Percentiles rank a stretch among this genome's conserved stretches.
phyloP scores from a whole-genome alignment of 768 basidiomycete species.

The Fomitopsis pulvina region DNA sequence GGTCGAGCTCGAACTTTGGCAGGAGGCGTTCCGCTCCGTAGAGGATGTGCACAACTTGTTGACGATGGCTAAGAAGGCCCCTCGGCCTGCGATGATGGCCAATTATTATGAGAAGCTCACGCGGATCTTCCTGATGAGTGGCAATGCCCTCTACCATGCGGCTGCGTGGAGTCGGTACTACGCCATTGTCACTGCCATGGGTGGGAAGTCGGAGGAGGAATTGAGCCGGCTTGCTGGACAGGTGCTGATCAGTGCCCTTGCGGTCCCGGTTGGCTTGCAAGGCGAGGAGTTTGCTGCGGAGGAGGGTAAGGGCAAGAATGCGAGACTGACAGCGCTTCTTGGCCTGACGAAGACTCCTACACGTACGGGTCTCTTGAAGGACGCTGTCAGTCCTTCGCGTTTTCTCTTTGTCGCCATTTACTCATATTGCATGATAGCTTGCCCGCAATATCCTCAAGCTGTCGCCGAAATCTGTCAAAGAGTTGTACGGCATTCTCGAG shows the following conservation, averaged over 20 bases:
- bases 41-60: conserved; percentile 97
- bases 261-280: conserved; percentile 77
- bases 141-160: conserved; percentile 92
- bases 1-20: conserved; percentile 98
- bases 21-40: conserved; percentile 96
- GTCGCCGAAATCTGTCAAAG: conserved; percentile 64
- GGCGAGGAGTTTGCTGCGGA: conserved; percentile 42
- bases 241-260: conserved; percentile 87
- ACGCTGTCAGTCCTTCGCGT: conserved; percentile 56
- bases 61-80: conserved; percentile 87
- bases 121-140: conserved; percentile 92
- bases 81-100: conserved; percentile 94
- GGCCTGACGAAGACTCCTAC: conserved; percentile 82
- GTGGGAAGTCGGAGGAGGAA: conserved; percentile 74
- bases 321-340: conserved; percentile 78
- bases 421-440: conserved; percentile 40
- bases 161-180: conserved; percentile 92
- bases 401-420: conserved; percentile 1
- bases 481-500: conserved; percentile 84
- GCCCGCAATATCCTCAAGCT: conserved; percentile 79
- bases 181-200: conserved; percentile 61
- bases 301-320: conserved; percentile 57
- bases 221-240: conserved; percentile 78
- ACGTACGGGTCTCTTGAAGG: conserved; percentile 75
- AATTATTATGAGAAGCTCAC: conserved; percentile 98